Base-by-base conservation (phyloP, 2,329 filamentous ascomycete genomes). In the Xylaria sp. region DNA sequence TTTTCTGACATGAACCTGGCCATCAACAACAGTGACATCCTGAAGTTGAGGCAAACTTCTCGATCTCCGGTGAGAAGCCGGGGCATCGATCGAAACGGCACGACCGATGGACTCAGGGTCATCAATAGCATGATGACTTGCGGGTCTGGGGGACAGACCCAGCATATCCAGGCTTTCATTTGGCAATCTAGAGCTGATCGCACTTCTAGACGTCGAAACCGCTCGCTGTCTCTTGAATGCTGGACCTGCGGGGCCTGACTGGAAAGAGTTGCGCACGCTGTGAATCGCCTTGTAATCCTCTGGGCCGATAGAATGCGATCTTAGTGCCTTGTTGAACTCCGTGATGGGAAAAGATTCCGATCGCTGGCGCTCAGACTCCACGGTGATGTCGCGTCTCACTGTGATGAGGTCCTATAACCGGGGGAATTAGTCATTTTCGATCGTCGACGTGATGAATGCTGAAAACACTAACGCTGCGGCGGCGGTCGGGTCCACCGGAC, bases 281-380 rank as follows among this genome's bases (percentile, higher is more conserved):
- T 80, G 79, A 23, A 82, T 82, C 44, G 77, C 79, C 39, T 77
- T 74, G 23, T 80, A 80, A 65, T 84, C 81, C 44, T 83, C 79
- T 1, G 79, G 79, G 1, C 83, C 81, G 47, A 85, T 74, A 1
- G 84, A 86, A 68, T 87, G 84, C 10, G 84, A 87, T 50, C 83
- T 78, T 44, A 87, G 69, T 1, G 84, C 84, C 49, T 81, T 78
- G 62, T 85, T 82, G 62, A 80, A 84, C 66, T 87, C 84, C 51
- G 80, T 83, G 54, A 86, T 78, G 7, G 84, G 84, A 37, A 86
- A 67, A 4, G 85, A 86, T 3, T 78, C 77, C 6, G 84, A 83
- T 58, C 83, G 80, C 67, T 85, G 83, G 16, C 76, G 73, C 62
- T 78, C 78, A 60, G 52, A 67, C 55, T 73, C 74, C 52, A 70